These are phyloP conservation scores for Aspergillus candidus DNA, from an alignment of 2,329 filamentous ascomycete species.

Conservation along the genomic window DNA sequence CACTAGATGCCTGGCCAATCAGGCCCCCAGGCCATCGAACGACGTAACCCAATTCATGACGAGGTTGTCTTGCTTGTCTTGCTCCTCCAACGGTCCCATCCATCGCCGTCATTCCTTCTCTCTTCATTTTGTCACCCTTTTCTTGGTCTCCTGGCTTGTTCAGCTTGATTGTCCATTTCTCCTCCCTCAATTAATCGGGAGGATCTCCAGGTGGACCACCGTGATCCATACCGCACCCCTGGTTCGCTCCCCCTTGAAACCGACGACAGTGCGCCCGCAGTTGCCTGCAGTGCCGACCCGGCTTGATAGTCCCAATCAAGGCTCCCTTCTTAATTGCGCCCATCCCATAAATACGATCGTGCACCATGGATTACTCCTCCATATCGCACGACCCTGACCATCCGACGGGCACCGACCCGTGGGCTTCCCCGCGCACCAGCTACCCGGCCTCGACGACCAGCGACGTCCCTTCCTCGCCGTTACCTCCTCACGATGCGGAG, in stretches of 20 bases:
- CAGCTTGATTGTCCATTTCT: too few relatives aligned
- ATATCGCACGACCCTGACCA: constrained; percentile 54
- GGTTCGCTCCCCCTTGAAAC: too few relatives aligned
- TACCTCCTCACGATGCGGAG: constrained; percentile 28
- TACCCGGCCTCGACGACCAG: constrained; percentile 29
- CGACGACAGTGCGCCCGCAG: too few relatives aligned
- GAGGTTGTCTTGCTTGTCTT: constrained; percentile 3
- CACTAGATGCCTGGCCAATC: constrained; percentile 15
- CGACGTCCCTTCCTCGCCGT: constrained; percentile 38
- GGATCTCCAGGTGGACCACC: too few relatives aligned
- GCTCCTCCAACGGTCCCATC: constrained; percentile 1
- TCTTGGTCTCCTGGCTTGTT: not conserved
- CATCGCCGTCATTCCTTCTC: constrained; percentile 1
- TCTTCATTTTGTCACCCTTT: constrained; percentile 1
- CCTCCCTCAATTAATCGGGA: too few relatives aligned
- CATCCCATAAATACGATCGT: constrained; percentile 9
- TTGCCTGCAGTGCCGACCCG: too few relatives aligned
- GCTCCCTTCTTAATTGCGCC: constrained; percentile 1
- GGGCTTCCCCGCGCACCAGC: constrained; percentile 51
- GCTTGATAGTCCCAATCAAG: too few relatives aligned
- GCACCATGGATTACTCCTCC: constrained; percentile 60
- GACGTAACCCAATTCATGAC: constrained; percentile 13
- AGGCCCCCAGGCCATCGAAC: constrained; percentile 12
- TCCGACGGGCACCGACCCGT: constrained; percentile 55
- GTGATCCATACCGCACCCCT: too few relatives aligned